phyloP scores from a whole-genome alignment of 495 filamentous ascomycete genomes.

The Talaromyces stipitatus region DNA sequence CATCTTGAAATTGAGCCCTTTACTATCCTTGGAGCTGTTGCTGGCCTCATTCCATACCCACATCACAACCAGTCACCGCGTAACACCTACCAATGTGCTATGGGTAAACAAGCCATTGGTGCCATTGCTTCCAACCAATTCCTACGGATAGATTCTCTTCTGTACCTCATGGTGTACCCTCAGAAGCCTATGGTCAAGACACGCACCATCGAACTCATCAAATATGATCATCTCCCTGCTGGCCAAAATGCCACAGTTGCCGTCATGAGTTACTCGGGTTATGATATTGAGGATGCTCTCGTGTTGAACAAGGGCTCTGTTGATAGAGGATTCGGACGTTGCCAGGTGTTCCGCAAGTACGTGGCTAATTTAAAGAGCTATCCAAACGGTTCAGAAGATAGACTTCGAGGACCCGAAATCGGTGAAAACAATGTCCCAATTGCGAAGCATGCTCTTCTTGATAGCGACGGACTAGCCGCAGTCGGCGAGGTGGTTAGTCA shows the following conservation, averaged over 20 bases:
- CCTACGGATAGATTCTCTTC: conserved; percentile 85
- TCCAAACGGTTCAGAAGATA: conserved; percentile 70
- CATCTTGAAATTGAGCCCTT: conserved; percentile 98
- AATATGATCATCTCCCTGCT: conserved; percentile 95
- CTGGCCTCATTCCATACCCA: conserved; percentile 93
- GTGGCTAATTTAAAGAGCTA: conserved; percentile 69
- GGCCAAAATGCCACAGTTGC: conserved; percentile 96
- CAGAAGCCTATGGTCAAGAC: conserved; percentile 97
- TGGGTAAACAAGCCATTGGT: conserved; percentile 99
- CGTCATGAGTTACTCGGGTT: conserved; percentile 98
- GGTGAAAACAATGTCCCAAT: conserved; percentile 56
- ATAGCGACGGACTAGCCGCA: conserved; percentile 71
- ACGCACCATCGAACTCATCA: conserved; percentile 89
- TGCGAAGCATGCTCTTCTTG: conserved; percentile 65
- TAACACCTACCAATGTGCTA: conserved; percentile 99
- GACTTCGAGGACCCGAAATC: conserved; percentile 50
- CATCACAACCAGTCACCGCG: conserved; percentile 99
- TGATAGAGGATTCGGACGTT: conserved; percentile 90
- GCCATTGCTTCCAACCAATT: conserved; percentile 97
- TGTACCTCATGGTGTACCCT: conserved; percentile 95
- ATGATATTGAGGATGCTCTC: conserved; percentile 98
- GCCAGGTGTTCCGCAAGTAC: conserved; percentile 91
- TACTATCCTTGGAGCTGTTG: conserved; percentile 94
- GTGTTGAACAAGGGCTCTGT: conserved; percentile 93
- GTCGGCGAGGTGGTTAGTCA: conserved; percentile 67